Conservation (phyloP, 1,284 basidiomycete species). For the Sanghuangporus baumii region DNA sequence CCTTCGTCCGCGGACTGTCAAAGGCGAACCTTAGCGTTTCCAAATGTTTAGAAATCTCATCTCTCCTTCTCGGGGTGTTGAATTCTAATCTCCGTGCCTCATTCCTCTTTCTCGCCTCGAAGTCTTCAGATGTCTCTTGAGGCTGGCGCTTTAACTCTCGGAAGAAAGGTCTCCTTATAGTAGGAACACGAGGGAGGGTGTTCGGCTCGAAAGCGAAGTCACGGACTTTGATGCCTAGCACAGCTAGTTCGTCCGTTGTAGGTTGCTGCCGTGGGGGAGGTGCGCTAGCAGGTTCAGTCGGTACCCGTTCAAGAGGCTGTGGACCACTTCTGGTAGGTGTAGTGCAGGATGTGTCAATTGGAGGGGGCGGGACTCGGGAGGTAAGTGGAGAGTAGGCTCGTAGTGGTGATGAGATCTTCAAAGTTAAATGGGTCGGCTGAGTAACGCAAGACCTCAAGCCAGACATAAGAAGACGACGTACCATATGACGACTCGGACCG, state of each 20-base stretch:
- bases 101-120: not conserved
- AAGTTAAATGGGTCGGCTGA: not conserved
- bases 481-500: not conserved
- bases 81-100: conserved; percentile 4
- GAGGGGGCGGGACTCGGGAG: not conserved
- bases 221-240: conserved; percentile 57
- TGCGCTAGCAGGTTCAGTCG: conserved; percentile 7
- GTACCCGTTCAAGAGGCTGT: conserved; percentile 9
- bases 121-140: not conserved
- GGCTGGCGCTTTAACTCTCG: conserved; percentile 5
- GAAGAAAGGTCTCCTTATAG: conserved; percentile 30
- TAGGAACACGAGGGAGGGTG: conserved; percentile 50
- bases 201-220: conserved; percentile 64
- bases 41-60: not conserved
- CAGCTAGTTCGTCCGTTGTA: conserved; percentile 24
- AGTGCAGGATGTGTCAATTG: conserved; percentile 1
- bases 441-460: not conserved
- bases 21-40: not conserved
- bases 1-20: not conserved
- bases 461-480: not conserved
- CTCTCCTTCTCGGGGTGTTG: not conserved
- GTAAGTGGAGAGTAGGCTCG: not conserved
- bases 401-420: not conserved
- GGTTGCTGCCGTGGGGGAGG: conserved; percentile 7
- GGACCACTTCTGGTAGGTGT: not conserved